Conservation (phyloP, 805 yeast species). For the Kodamaea fukazawae region DNA sequence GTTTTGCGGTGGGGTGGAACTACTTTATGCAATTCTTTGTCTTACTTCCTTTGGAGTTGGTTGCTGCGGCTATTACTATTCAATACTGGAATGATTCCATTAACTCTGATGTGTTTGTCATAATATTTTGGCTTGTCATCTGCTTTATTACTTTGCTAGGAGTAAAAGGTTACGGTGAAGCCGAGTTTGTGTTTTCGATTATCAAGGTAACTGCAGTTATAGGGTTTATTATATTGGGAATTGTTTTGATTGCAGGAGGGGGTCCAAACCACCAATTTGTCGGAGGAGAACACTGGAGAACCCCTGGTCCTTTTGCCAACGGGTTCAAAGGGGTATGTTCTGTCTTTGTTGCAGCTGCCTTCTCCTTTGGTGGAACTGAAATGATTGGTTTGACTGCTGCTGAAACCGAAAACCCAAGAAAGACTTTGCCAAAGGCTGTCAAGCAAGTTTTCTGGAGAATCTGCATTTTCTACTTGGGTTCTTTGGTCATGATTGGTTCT, state of each 20-base stretch:
- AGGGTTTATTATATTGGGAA: conserved; percentile 51
- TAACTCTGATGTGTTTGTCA: conserved; percentile 60
- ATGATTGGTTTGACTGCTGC: conserved; percentile 74
- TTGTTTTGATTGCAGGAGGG: conserved; percentile 54
- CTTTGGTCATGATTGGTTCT: conserved; percentile 53
- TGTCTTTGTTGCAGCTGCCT: conserved; percentile 72
- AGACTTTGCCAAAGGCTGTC: conserved; percentile 65
- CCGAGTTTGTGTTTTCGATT: conserved; percentile 49
- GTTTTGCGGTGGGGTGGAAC: conserved; percentile 55
- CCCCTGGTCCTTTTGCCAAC: conserved; percentile 66
- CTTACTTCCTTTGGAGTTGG: conserved; percentile 57
- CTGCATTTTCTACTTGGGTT: conserved; percentile 60
- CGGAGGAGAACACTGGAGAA: conserved; percentile 57
- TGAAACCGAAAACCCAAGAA: conserved; percentile 66
- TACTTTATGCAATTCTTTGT: conserved; percentile 57
- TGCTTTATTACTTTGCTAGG: conserved; percentile 49
- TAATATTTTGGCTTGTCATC: conserved; percentile 49
- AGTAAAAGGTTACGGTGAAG: conserved; percentile 55
- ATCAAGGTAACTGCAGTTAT: conserved; percentile 48
- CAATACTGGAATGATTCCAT: conserved; percentile 52
- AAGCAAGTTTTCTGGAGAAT: conserved; percentile 85
- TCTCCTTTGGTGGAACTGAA: conserved; percentile 73
- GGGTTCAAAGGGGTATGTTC: conserved; percentile 69
- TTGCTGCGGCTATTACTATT: conserved; percentile 59
- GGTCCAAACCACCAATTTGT: conserved; percentile 50